Conservation (phyloP, 2,329 filamentous ascomycete species). For the Ophiostoma populinum region DNA sequence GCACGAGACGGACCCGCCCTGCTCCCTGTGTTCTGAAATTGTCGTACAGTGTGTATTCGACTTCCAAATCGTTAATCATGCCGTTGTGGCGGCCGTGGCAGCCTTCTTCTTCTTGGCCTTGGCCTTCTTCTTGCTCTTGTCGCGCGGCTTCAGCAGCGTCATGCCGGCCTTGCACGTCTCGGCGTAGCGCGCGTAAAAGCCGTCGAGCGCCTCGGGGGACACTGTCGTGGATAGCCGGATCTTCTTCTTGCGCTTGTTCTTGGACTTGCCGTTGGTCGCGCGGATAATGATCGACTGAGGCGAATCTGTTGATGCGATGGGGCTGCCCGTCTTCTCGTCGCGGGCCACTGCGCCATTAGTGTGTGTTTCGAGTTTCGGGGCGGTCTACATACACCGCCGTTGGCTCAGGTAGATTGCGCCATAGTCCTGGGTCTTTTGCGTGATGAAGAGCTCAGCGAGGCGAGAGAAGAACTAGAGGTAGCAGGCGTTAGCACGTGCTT, state of each 20-base stretch:
- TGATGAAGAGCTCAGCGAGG: slow-evolving; percentile 49
- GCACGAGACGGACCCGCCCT: too few species aligned
- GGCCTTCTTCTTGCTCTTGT: slow-evolving; percentile 72
- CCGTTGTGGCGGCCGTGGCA: slow-evolving; percentile 11
- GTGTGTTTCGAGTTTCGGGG: too few species aligned
- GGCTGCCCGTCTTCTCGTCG: slow-evolving; percentile 2
- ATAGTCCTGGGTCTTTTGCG: slow-evolving; percentile 50
- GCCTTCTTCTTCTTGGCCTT: slow-evolving; percentile 57
- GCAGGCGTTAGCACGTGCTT: not conserved
- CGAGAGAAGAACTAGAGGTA: slow-evolving; percentile 50
- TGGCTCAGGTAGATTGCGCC: slow-evolving; percentile 61
- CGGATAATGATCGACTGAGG: slow-evolving; percentile 63
- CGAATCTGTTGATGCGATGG: slow-evolving; percentile 18
- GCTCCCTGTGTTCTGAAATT: too few species aligned
- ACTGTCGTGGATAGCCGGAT: slow-evolving; percentile 75
- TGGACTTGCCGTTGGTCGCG: slow-evolving; percentile 63
- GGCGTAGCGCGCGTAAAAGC: slow-evolving; percentile 71
- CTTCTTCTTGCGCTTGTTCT: slow-evolving; percentile 36
- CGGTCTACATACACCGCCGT: slow-evolving; percentile 55
- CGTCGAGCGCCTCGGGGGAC: slow-evolving; percentile 54
- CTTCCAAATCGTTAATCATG: too few species aligned
- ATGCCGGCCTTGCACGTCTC: slow-evolving; percentile 84
- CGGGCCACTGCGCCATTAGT: slow-evolving; percentile 4
- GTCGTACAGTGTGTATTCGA: too few species aligned
- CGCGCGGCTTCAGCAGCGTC: slow-evolving; percentile 78